Percentiles rank a stretch among this genome's conserved stretches.
Conservation (phyloP, 768 basidiomycete genomes). For the Mycena crocata region DNA sequence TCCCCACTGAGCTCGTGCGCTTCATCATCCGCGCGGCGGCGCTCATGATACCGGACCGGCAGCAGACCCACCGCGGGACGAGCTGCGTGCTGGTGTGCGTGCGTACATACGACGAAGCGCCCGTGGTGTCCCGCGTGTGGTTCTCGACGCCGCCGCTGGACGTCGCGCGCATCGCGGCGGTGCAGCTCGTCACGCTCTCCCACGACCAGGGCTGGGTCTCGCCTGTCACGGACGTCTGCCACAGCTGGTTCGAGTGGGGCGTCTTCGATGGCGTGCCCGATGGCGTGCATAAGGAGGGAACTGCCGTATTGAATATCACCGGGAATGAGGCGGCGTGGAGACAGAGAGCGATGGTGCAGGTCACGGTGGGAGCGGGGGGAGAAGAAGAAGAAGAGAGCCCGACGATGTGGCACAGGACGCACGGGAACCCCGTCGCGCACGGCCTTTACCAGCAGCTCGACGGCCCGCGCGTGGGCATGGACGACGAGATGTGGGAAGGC, state of each 20-base stretch:
- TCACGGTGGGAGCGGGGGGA: too few relatives aligned
- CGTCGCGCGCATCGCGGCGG: conserved; percentile 3
- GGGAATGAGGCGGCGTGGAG: conserved; percentile 11
- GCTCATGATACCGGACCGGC: conserved; percentile 11
- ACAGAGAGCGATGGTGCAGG: neutral
- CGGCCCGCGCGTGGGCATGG: conserved; percentile 11
- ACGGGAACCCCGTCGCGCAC: conserved; percentile 6
- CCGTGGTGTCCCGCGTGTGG: conserved; percentile 20
- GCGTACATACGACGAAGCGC: neutral
- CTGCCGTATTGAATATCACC: neutral
- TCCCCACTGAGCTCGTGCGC: conserved; percentile 22
- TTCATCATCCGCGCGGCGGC: conserved; percentile 14
- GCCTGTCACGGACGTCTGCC: neutral
- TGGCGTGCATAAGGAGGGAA: neutral
- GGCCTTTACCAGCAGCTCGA: neutral
- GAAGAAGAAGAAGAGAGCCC: neutral
- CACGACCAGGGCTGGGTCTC: conserved; percentile 9
- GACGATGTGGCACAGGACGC: conserved; percentile 4
- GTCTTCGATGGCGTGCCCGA: neutral
- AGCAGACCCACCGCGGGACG: conserved; percentile 6
- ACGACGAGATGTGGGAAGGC: conserved; percentile 15
- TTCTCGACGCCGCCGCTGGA: conserved; percentile 15
- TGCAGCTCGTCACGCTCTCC: conserved; percentile 18
- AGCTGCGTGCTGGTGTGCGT: conserved; percentile 7
- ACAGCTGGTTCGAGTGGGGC: conserved; percentile 24